Evolutionary conservation across 345 rosid species (phyloP).

Genomic region (Carallia pectinifolia): DNA sequence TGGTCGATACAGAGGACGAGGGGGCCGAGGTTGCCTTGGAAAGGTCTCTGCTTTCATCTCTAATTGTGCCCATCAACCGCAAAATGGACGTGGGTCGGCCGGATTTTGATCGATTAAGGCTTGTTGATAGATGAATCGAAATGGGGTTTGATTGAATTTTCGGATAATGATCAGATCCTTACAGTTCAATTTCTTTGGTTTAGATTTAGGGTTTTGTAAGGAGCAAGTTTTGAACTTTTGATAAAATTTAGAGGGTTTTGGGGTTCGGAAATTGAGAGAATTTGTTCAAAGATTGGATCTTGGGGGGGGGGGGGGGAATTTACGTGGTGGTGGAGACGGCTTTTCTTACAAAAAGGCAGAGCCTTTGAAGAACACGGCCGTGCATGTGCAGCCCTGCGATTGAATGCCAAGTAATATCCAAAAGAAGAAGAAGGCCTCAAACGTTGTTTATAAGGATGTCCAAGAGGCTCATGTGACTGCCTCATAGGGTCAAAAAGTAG

Average conservation of each 20-base stretch:
- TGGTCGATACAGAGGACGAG: constrained; percentile 18
- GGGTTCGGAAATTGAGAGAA: background rate
- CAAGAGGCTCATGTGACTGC: no score
- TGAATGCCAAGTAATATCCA: no score
- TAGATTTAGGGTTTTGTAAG: constrained; percentile 20
- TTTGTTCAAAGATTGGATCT: background rate
- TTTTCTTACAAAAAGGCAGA: no score
- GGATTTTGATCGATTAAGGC: background rate
- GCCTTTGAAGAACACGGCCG: no score
- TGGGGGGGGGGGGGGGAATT: background rate
- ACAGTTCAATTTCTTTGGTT: background rate
- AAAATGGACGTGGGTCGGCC: constrained; percentile 6
- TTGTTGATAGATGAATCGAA: background rate
- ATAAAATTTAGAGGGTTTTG: background rate
- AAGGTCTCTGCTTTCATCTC: constrained; percentile 38
- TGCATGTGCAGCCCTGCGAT: no score
- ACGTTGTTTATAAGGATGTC: no score
- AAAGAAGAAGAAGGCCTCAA: no score
- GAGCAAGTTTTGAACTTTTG: no score
- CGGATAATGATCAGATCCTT: background rate
- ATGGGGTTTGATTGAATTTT: constrained; percentile 2
- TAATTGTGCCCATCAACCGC: constrained; percentile 59
- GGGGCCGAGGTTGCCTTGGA: constrained; percentile 35
- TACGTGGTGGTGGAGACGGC: background rate
- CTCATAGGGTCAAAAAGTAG: no score